A percentile compares a stretch with the other conserved stretches of the same genome.
These are phyloP conservation scores for Lichtheimia ramosa DNA, from an alignment of 371 early-diverging fungal genomes.

Conservation along the genomic window DNA sequence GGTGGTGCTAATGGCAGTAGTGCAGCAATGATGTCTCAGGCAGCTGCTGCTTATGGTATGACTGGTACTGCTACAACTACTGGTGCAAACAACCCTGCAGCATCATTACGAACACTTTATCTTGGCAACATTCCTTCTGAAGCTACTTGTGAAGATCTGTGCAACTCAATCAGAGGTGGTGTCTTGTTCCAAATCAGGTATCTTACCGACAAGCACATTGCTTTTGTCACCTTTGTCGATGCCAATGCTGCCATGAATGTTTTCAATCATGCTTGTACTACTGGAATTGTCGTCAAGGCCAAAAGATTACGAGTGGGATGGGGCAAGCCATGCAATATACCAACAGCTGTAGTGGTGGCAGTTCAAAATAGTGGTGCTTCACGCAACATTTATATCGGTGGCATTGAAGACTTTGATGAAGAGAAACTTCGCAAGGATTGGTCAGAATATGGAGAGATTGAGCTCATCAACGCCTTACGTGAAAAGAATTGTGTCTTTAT, in stretches of 20 bases:
- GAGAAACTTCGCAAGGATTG: conserved; percentile 65
- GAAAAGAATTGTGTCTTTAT: conserved; percentile 86
- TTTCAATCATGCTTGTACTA: conserved; percentile 49
- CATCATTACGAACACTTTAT: conserved; percentile 58
- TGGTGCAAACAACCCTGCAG: neutral
- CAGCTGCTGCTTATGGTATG: neutral
- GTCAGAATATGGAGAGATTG: conserved; percentile 74
- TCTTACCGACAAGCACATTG: conserved; percentile 72
- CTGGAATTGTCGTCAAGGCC: conserved; percentile 65
- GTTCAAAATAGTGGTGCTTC: conserved; percentile 72
- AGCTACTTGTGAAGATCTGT: conserved; percentile 75
- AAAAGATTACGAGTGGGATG: conserved; percentile 76
- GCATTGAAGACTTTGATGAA: conserved; percentile 56
- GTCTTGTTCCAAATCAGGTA: conserved; percentile 72
- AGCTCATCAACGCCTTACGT: conserved; percentile 67
- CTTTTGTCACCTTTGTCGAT: conserved; percentile 85
- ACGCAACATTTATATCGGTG: conserved; percentile 83
- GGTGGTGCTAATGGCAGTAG: neutral
- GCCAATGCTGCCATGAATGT: conserved; percentile 65
- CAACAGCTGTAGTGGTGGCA: conserved; percentile 53
- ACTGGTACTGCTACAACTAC: no score
- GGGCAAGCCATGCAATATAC: conserved; percentile 69
- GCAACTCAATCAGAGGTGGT: conserved; percentile 85
- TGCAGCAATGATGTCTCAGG: conserved; percentile 10
- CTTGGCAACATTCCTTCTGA: conserved; percentile 75